phyloP scores from a whole-genome alignment of 257 asterid genomes.

The Coffea eugenioides region DNA sequence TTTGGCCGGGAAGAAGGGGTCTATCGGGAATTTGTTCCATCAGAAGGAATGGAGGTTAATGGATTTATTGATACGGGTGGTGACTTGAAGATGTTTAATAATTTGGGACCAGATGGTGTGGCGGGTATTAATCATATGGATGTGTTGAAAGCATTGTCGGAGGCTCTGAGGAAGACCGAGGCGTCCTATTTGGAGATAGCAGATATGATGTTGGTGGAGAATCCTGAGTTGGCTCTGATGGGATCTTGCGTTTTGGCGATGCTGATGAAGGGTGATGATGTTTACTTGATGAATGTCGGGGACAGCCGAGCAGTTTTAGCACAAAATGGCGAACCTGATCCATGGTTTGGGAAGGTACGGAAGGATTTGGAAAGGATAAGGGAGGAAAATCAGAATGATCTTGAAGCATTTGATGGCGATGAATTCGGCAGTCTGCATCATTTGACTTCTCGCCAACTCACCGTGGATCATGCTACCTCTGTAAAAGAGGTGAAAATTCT shows the following conservation, averaged over 20 bases:
- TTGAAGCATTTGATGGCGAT: conserved; percentile 53
- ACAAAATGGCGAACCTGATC: conserved; percentile 42
- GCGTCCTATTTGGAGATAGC: conserved; percentile 73
- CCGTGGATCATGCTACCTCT: conserved; percentile 83
- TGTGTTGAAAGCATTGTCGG: conserved; percentile 75
- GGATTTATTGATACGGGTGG: conserved; percentile 26
- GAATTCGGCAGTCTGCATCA: conserved; percentile 52
- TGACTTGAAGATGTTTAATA: conserved; percentile 38
- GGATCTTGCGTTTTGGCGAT: conserved; percentile 93
- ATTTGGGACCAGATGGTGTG: conserved; percentile 35
- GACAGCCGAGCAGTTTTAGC: conserved; percentile 91
- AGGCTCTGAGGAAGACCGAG: conserved; percentile 81
- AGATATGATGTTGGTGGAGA: conserved; percentile 74
- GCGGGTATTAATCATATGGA: conserved; percentile 53
- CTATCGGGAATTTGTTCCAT: conserved; percentile 17
- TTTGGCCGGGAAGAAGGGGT: conserved; percentile 22
- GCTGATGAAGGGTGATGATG: conserved; percentile 91
- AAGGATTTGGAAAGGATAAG: conserved; percentile 40
- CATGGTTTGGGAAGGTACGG: conserved; percentile 26
- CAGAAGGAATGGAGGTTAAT: background rate
- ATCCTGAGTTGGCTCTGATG: conserved; percentile 94
- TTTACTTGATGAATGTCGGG: conserved; percentile 90
- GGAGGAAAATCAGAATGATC: conserved; percentile 26
- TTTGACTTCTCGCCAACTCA: conserved; percentile 67
- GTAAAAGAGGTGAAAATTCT: conserved; percentile 60